phyloP scores from a whole-genome alignment of 2,329 filamentous ascomycete genomes.

The Hymenoscyphus occultus region DNA sequence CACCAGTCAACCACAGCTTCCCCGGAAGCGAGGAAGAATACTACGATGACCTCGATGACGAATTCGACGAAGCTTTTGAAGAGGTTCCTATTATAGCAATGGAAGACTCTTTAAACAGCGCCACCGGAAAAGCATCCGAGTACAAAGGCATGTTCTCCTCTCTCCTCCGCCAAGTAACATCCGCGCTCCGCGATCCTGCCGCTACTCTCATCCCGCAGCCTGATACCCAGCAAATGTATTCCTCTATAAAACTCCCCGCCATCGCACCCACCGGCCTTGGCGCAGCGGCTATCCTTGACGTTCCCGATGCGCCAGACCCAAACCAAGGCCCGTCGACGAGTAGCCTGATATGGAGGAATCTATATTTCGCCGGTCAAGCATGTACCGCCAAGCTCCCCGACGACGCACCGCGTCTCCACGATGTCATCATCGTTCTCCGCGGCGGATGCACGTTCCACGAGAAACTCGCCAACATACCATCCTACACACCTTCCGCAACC shows the following conservation, averaged over 20 bases:
- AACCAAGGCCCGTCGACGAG: constrained; percentile 31
- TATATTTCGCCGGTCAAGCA: constrained; percentile 69
- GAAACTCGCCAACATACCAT: constrained; percentile 83
- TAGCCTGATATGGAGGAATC: constrained; percentile 62
- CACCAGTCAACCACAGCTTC: constrained; percentile 16
- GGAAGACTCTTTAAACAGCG: not conserved
- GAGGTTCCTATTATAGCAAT: constrained; percentile 16
- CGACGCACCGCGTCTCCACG: constrained; percentile 53
- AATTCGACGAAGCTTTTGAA: constrained; percentile 19
- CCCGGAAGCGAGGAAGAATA: constrained; percentile 24
- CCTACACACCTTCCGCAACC: constrained; percentile 58
- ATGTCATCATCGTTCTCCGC: constrained; percentile 77
- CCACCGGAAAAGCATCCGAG: constrained; percentile 28
- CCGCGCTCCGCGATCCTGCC: constrained; percentile 45
- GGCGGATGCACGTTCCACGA: constrained; percentile 81
- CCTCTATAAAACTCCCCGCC: constrained; percentile 41
- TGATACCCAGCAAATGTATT: constrained; percentile 34
- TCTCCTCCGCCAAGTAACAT: constrained; percentile 49
- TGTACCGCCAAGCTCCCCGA: constrained; percentile 55
- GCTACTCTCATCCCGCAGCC: constrained; percentile 40
- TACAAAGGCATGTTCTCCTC: constrained; percentile 42
- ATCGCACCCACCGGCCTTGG: constrained; percentile 52
- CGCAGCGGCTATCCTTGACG: constrained; percentile 67
- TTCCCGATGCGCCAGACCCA: constrained; percentile 41
- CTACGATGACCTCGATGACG: constrained; percentile 23